These are phyloP conservation scores for Cordyceps javanica DNA, from an alignment of 2,329 filamentous ascomycete genomes.

Conservation along the genomic window DNA sequence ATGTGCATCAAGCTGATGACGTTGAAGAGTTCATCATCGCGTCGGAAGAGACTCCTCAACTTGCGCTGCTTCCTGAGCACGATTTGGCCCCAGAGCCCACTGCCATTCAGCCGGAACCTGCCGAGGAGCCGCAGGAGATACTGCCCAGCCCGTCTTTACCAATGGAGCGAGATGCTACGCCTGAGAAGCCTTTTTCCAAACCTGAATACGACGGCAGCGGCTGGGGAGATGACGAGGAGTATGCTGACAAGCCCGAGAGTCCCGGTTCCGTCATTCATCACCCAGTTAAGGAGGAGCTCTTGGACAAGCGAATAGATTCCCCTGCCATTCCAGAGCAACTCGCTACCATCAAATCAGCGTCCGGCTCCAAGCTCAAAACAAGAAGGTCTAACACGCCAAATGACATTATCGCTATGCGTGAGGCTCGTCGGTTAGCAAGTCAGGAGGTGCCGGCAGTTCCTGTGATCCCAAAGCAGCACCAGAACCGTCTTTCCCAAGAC, in stretches of 20 bases:
- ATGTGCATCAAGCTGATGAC: background rate
- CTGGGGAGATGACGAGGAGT: slow-evolving; percentile 51
- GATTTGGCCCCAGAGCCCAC: background rate
- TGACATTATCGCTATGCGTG: slow-evolving; percentile 78
- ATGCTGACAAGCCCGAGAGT: slow-evolving; percentile 59
- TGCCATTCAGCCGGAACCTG: background rate
- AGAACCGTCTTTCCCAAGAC: slow-evolving; percentile 47
- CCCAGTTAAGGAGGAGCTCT: slow-evolving; percentile 39
- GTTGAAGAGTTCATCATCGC: slow-evolving; percentile 31
- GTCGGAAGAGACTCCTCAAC: slow-evolving; percentile 13
- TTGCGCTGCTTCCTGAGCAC: background rate
- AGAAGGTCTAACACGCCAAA: slow-evolving; percentile 81
- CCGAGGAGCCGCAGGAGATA: background rate
- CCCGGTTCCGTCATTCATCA: slow-evolving; percentile 89
- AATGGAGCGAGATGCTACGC: slow-evolving; percentile 39
- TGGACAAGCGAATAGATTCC: slow-evolving; percentile 39
- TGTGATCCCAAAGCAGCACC: slow-evolving; percentile 55
- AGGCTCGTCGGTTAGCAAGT: slow-evolving; percentile 78
- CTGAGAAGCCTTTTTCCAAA: slow-evolving; percentile 46
- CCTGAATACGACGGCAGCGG: slow-evolving; percentile 59
- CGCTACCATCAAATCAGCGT: slow-evolving; percentile 82
- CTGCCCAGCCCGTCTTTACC: slow-evolving; percentile 14
- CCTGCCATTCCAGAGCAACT: slow-evolving; percentile 71
- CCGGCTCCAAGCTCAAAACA: slow-evolving; percentile 81
- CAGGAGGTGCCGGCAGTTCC: slow-evolving; percentile 59